Conservation (phyloP, 768 basidiomycete genomes). For the Lyophyllum decastes region DNA sequence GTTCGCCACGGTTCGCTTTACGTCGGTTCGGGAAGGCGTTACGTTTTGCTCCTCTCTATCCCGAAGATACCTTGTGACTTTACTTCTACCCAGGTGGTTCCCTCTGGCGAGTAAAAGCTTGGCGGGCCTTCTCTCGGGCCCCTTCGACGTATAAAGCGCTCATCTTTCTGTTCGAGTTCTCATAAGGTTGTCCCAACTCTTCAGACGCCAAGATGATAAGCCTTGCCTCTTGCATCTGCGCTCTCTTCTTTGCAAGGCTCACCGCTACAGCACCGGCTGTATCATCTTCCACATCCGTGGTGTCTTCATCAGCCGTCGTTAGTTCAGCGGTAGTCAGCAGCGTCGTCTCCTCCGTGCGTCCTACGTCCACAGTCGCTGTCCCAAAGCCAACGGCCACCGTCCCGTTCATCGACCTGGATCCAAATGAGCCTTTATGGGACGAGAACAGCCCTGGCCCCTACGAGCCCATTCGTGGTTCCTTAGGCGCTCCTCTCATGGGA, state of each 20-base stretch:
- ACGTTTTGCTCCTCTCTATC: not conserved
- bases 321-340: slow-evolving; percentile 16
- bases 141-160: slow-evolving; percentile 10
- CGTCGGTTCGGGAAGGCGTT: not conserved
- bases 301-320: slow-evolving; percentile 17
- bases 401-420: slow-evolving; percentile 39
- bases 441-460: slow-evolving; percentile 22
- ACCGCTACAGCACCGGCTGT: slow-evolving; percentile 28
- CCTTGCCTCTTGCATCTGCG: slow-evolving; percentile 33
- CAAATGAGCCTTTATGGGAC: slow-evolving; percentile 46
- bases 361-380: slow-evolving; percentile 17
- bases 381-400: slow-evolving; percentile 41
- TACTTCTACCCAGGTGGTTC: not conserved
- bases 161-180: not conserved
- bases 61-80: not conserved
- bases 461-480: slow-evolving; percentile 37
- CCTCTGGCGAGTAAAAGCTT: not conserved
- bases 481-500: slow-evolving; percentile 44
- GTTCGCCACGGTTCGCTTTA: not conserved
- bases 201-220: slow-evolving; percentile 35
- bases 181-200: not conserved
- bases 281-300: slow-evolving; percentile 19
- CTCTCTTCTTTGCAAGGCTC: slow-evolving; percentile 32
- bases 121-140: not conserved
- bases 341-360: slow-evolving; percentile 6